Percentiles rank a stretch among this genome's conserved stretches.
These are phyloP conservation scores for Starmera dryadoides DNA, from an alignment of 805 yeast species.

Conservation along the genomic window DNA sequence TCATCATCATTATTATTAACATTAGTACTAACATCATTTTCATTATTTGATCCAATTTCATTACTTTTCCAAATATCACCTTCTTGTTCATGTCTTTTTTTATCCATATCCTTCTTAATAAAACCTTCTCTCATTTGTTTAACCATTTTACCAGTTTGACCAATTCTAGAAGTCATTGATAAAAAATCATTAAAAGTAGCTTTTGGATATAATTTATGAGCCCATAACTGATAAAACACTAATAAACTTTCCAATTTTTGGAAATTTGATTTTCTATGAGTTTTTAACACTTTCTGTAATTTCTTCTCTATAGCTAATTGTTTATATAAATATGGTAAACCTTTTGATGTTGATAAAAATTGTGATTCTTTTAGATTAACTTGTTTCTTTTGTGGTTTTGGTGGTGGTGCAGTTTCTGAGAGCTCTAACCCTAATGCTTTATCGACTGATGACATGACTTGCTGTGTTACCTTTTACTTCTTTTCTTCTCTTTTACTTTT, in stretches of 20 bases:
- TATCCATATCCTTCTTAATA: conserved; percentile 31
- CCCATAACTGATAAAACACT: conserved; percentile 65
- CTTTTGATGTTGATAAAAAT: conserved; percentile 40
- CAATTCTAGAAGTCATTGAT: conserved; percentile 41
- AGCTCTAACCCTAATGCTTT: conserved; percentile 5
- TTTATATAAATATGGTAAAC: conserved; percentile 36
- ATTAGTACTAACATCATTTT: neutral
- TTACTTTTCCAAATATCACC: conserved; percentile 3
- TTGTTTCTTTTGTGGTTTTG: conserved; percentile 1
- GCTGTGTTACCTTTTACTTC: too few relatives aligned
- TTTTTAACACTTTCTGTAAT: conserved; percentile 10
- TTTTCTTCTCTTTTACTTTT: too few relatives aligned
- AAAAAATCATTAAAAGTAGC: conserved; percentile 71
- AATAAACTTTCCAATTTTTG: conserved; percentile 43
- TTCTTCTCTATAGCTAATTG: conserved; percentile 3
- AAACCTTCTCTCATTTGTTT: conserved; percentile 33
- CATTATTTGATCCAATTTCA: conserved; percentile 5
- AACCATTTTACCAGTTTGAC: conserved; percentile 33
- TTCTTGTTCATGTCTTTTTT: neutral
- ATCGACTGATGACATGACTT: too few relatives aligned
- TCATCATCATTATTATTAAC: conserved; percentile 9
- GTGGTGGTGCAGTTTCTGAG: neutral
- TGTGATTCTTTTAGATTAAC: conserved; percentile 42
- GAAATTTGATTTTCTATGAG: conserved; percentile 23
- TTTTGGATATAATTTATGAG: conserved; percentile 69